A percentile compares a stretch with the other conserved stretches of the same genome.
Conservation (phyloP, 1,284 basidiomycete species). For the Fomitopsis pinicola region DNA sequence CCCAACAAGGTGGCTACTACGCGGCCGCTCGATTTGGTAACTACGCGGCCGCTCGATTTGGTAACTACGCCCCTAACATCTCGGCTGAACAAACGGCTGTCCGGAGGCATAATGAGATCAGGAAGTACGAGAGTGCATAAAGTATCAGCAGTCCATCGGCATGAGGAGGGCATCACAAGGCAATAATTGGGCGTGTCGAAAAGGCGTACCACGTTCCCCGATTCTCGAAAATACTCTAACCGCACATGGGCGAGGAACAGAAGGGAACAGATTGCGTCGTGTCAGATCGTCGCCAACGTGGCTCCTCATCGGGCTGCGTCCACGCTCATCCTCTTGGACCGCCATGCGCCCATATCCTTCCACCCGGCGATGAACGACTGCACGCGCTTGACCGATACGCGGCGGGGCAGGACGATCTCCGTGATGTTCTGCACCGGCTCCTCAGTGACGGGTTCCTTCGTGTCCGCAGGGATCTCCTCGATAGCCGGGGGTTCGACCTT, state of each 20-base stretch:
- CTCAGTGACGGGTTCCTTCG: not conserved
- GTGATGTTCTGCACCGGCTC: not conserved
- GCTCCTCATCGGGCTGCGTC: not conserved
- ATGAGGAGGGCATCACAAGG: not conserved
- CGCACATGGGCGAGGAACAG: not conserved
- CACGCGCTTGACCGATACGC: constrained; percentile 2
- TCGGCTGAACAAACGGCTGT: not conserved
- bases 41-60: not conserved
- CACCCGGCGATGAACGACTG: not conserved
- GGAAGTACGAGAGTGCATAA: not conserved
- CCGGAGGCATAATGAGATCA: not conserved
- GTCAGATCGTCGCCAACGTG: not conserved
- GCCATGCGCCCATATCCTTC: not conserved
- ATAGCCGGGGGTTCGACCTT: not conserved
- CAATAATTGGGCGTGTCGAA: not conserved
- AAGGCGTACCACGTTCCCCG: not conserved
- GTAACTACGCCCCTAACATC: not conserved
- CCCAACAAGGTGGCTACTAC: not conserved
- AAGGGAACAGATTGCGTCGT: not conserved
- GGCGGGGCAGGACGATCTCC: not conserved
- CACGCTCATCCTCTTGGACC: not conserved
- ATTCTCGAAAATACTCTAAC: not conserved
- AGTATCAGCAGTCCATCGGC: not conserved
- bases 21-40: not conserved
- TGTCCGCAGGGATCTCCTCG: not conserved